Evolutionary conservation across 352 stramenopile genomes (phyloP).

Genomic region (Pythium dissotocum): DNA sequence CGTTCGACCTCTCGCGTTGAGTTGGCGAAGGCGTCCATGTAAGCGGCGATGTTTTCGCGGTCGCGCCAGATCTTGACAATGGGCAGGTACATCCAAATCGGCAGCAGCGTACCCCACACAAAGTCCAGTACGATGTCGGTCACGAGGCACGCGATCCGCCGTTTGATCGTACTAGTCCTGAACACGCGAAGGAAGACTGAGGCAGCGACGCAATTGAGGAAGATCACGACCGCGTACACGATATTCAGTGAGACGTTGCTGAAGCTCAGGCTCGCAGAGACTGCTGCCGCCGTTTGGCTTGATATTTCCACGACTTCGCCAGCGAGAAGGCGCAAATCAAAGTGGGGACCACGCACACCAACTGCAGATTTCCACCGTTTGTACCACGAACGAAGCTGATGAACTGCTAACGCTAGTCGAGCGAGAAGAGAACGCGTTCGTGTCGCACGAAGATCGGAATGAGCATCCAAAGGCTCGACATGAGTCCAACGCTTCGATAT

Average conservation of each 20-base stretch:
- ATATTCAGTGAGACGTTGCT: slow-evolving; percentile 11
- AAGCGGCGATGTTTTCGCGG: neutral
- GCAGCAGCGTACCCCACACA: slow-evolving; percentile 22
- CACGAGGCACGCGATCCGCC: slow-evolving; percentile 11
- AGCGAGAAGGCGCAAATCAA: neutral
- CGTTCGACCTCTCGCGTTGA: slow-evolving; percentile 9
- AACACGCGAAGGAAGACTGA: neutral
- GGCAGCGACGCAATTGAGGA: slow-evolving; percentile 10
- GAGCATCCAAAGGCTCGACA: no score
- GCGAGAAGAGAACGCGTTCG: no score
- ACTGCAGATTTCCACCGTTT: no score
- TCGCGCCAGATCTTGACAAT: slow-evolving; percentile 5
- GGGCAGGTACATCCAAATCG: slow-evolving; percentile 25
- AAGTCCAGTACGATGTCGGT: slow-evolving; percentile 20
- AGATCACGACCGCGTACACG: slow-evolving; percentile 17
- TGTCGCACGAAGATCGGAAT: neutral
- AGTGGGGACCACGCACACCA: slow-evolving; percentile 16
- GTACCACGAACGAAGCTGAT: no score
- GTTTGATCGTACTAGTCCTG: neutral
- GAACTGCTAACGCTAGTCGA: no score
- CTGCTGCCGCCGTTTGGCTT: neutral
- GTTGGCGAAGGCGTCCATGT: neutral
- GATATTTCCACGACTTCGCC: neutral
- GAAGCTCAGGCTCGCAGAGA: neutral
- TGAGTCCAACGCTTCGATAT: no score